Base-by-base conservation (phyloP, 495 filamentous ascomycete species). In the Tetracladium marchalianum region DNA sequence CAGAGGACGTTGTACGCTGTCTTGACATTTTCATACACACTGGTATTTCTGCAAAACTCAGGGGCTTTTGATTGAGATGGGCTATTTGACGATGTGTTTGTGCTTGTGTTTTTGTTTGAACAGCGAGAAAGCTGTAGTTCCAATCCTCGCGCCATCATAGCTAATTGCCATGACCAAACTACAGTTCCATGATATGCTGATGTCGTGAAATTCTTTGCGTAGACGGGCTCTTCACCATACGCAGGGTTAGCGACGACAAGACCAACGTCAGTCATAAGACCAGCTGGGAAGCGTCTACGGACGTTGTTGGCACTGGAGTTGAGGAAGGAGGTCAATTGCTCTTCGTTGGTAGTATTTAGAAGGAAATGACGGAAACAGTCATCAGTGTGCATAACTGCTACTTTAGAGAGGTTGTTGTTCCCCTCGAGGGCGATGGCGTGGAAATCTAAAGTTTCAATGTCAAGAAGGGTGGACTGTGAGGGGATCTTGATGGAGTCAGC, bases 111-210 rank as follows among this genome's bases (percentile, higher is more conserved):
- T n/a, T n/a, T 27, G 22, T 27, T 15, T 43, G 31, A 54, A 54
- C 75, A 78, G 35, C 73, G 65, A 4, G 44, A 72, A 32, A 69
- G 58, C 44, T 70, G 69, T 18, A 56, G 54, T 45, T 71, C 66
- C 9, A 84, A 55, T 0, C 80, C 80, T 17, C 64, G 65, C 0
- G 70, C 78, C 73, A 80, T 80, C 77, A 82, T 81, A 4, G 77
- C 74, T 19, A 81, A 62, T 33, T 70, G 79, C 77, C 78, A 84
- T 44, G 68, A 66, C 78, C 80, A 82, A 7, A 84, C 66, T 0
- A 84, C 80, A 0, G 78, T 80, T 0, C 80, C 80, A 49, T 84
- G 80, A 47, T 82, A 84, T 0, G 74, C 75, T 27, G 63, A 62
- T 5, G 65, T 73, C 0, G 73, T 76, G 46, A 66, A 84, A 45